Evolutionary conservation across 1,284 basidiomycete genomes (phyloP).

Genomic region (Thelephora terrestris): DNA sequence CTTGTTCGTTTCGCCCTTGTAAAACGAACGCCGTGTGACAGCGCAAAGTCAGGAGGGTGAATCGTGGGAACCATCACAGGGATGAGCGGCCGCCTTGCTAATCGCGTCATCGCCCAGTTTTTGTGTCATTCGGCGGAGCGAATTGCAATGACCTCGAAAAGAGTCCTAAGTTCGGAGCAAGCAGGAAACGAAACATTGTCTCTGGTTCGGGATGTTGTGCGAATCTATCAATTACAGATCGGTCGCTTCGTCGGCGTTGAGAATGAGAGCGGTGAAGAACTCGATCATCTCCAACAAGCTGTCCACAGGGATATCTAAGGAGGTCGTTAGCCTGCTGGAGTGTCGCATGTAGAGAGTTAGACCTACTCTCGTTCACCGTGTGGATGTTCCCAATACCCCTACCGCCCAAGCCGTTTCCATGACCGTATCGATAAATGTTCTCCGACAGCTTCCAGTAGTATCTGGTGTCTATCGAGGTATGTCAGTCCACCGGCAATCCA

Average conservation of each 20-base stretch:
- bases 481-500: background rate
- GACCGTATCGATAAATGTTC: conserved; percentile 42
- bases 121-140: too few relatives aligned
- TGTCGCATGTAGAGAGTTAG: background rate
- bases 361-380: conserved; percentile 39
- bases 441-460: conserved; percentile 37
- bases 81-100: too few relatives aligned
- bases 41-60: too few relatives aligned
- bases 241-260: conserved; percentile 35
- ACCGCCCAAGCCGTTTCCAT: conserved; percentile 19
- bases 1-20: too few relatives aligned
- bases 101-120: too few relatives aligned
- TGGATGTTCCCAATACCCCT: conserved; percentile 30
- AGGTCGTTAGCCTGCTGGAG: conserved; percentile 1
- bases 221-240: conserved; percentile 9
- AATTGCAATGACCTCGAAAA: too few relatives aligned
- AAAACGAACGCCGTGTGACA: too few relatives aligned
- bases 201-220: too few relatives aligned
- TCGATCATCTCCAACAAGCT: conserved; percentile 33
- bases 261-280: conserved; percentile 36
- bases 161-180: too few relatives aligned
- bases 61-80: too few relatives aligned
- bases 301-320: conserved; percentile 25
- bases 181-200: too few relatives aligned
- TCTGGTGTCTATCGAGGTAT: conserved; percentile 27